These are phyloP conservation scores for Eutypa lata DNA, from an alignment of 2,329 filamentous ascomycete genomes.

Conservation along the genomic window DNA sequence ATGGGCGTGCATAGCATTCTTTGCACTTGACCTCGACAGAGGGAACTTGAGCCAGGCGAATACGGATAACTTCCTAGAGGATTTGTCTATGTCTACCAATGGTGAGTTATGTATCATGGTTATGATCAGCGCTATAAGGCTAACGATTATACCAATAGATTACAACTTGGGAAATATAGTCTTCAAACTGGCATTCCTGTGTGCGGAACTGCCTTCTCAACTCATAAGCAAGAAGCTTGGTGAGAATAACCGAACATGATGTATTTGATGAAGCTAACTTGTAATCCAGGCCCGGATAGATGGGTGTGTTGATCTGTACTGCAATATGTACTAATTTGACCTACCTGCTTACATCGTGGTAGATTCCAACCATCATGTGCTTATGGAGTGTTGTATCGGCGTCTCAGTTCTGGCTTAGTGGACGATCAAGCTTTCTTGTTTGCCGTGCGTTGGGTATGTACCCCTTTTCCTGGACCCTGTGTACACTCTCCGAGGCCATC, in stretches of 20 bases:
- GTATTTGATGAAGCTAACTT: neutral
- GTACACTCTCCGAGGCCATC: no score
- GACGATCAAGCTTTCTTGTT: constrained; percentile 25
- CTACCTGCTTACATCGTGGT: neutral
- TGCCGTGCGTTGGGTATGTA: constrained; percentile 17
- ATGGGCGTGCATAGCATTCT: constrained; percentile 53
- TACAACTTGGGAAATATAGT: constrained; percentile 16
- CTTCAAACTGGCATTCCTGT: constrained; percentile 13
- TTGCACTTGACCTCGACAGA: constrained; percentile 48
- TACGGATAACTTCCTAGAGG: constrained; percentile 31
- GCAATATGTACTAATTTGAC: neutral
- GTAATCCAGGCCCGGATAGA: constrained; percentile 13
- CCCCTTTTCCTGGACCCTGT: no score
- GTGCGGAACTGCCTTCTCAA: constrained; percentile 20
- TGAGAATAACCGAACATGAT: neutral
- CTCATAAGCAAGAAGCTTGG: constrained; percentile 20
- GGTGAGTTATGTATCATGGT: constrained; percentile 11
- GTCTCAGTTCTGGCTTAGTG: constrained; percentile 27
- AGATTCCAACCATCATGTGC: constrained; percentile 33
- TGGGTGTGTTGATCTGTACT: constrained; percentile 3
- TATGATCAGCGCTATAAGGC: constrained; percentile 2
- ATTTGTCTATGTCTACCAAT: constrained; percentile 31
- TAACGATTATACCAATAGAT: constrained; percentile 5
- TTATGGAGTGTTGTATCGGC: constrained; percentile 31
- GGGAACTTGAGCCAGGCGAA: constrained; percentile 39